Base-by-base conservation (phyloP, 2,329 filamentous ascomycete genomes). In the Fusarium graminum region DNA sequence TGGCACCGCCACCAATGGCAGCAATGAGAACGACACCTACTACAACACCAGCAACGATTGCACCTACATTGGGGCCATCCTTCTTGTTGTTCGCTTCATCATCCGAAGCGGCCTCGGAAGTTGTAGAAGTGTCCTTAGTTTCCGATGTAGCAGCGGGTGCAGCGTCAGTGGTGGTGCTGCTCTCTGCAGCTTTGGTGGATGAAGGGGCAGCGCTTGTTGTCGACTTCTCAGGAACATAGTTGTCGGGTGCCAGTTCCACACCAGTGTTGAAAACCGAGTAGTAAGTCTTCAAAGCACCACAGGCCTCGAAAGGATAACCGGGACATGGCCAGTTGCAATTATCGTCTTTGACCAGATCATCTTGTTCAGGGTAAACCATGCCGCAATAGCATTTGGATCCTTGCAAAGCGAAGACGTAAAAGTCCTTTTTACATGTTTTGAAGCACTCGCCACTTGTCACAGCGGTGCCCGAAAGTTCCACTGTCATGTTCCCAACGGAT, bases 1-100 rank as follows among this genome's bases (percentile, higher is more conserved):
- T 90, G 7, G 84, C 80, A 51, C 86, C 93, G 42, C 88, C 92
- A 13, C 86, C 81, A 17, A 92, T 83, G 14, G 84, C 90, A 52
- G 82, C 86, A 6, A 93, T 74, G 2, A 81, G 91, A 3, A 97
- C 81, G 3, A 97, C 87, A 59, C 92, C 93, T 10, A 95, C 91
- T 3, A 97, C 94, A 2, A 93, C 92, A 61, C 94, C 94, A 11
- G 90, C 94, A 17, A 91, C 93, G 69, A 98, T 94, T 46, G 90
- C 93, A 38, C 88, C 91, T n/a, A 88, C 91, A 75, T 90, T 94
- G n/a, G 89, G 81, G 10, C 83, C 80, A 51, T 78, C 71, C 13
- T 74, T 68, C 10, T 67, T 55, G 0, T 63, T n/a, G n/a, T n/a
- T n/a, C n/a, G n/a, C 29, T 0, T 58, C 51, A 10, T 61, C 26